A percentile compares a stretch with the other conserved stretches of the same genome.
Conservation (phyloP, 2,329 filamentous ascomycete genomes). For the Teratosphaeria nubilosa region DNA sequence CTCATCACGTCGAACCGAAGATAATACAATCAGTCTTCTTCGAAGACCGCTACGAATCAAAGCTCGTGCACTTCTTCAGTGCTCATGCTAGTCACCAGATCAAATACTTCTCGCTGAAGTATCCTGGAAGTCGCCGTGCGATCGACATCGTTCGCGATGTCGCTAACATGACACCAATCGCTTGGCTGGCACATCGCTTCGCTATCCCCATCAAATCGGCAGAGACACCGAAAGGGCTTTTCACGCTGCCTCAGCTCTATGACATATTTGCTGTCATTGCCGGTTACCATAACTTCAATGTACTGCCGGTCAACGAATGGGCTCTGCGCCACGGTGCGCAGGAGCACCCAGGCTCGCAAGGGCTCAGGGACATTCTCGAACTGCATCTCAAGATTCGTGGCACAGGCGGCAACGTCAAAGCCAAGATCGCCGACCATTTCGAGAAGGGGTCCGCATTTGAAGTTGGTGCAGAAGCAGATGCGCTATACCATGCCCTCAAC, state of each 20-base stretch:
- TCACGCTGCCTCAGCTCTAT: conserved; percentile 39
- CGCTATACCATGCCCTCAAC: conserved; percentile 42
- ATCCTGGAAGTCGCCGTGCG: conserved; percentile 34
- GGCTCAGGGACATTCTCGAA: conserved; percentile 32
- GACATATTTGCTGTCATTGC: conserved; percentile 35
- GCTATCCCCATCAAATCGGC: conserved; percentile 57
- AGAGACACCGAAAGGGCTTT: conserved; percentile 47
- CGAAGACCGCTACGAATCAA: conserved; percentile 35
- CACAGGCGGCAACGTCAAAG: conserved; percentile 31
- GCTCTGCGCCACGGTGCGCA: conserved; percentile 36
- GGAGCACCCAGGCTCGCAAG: conserved; percentile 4
- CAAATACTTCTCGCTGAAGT: conserved; percentile 37
- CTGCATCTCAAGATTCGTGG: conserved; percentile 29
- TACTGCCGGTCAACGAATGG: conserved; percentile 41
- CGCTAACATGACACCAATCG: conserved; percentile 55
- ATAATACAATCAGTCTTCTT: conserved; percentile 39
- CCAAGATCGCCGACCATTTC: conserved; percentile 37
- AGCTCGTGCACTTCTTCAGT: conserved; percentile 35
- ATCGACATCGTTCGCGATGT: conserved; percentile 54
- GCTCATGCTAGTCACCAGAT: conserved; percentile 36
- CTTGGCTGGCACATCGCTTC: conserved; percentile 54
- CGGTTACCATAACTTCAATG: conserved; percentile 46
- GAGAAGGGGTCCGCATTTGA: conserved; percentile 41
- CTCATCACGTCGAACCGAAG: conserved; percentile 33
- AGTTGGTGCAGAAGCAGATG: conserved; percentile 41